phyloP scores from a whole-genome alignment of 2,329 filamentous ascomycete species.

The Aspergillus candidus region DNA sequence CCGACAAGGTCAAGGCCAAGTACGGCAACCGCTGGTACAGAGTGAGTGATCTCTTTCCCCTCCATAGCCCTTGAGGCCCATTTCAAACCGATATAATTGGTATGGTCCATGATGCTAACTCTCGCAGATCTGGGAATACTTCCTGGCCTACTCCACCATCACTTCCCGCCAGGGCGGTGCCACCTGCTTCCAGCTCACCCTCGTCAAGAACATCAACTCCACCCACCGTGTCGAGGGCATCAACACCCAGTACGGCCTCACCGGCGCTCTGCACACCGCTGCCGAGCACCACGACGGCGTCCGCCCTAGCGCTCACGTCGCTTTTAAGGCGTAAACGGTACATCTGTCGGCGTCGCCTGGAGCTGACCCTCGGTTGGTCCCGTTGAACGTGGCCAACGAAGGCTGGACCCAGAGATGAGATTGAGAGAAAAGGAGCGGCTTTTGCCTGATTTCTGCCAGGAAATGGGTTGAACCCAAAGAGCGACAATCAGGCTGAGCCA shows the following conservation, averaged over 20 bases:
- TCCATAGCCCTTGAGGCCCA: background rate
- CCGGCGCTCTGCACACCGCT: conserved; percentile 55
- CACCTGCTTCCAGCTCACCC: conserved; percentile 78
- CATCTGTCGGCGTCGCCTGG: background rate
- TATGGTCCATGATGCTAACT: background rate
- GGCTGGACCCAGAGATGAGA: background rate
- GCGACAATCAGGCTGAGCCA: background rate
- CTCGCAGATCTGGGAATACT: conserved; percentile 77
- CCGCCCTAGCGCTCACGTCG: conserved; percentile 31
- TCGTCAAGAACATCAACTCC: conserved; percentile 86
- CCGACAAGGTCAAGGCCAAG: conserved; percentile 86
- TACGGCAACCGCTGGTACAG: conserved; percentile 95
- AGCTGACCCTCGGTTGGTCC: background rate
- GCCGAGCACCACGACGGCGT: conserved; percentile 29
- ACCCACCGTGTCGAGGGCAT: conserved; percentile 76
- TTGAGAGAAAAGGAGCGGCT: background rate
- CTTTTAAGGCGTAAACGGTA: conserved; percentile 23
- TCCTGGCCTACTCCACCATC: conserved; percentile 81
- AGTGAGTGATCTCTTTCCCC: conserved; percentile 49
- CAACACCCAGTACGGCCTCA: conserved; percentile 60
- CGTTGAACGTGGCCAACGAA: too few relatives aligned
- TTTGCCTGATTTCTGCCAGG: background rate
- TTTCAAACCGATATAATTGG: too few relatives aligned
- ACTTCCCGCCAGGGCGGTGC: conserved; percentile 75
- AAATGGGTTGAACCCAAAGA: background rate